These are phyloP conservation scores for Tylopilus orsonianus DNA, from an alignment of 1,284 basidiomycete genomes.

Conservation along the genomic window DNA sequence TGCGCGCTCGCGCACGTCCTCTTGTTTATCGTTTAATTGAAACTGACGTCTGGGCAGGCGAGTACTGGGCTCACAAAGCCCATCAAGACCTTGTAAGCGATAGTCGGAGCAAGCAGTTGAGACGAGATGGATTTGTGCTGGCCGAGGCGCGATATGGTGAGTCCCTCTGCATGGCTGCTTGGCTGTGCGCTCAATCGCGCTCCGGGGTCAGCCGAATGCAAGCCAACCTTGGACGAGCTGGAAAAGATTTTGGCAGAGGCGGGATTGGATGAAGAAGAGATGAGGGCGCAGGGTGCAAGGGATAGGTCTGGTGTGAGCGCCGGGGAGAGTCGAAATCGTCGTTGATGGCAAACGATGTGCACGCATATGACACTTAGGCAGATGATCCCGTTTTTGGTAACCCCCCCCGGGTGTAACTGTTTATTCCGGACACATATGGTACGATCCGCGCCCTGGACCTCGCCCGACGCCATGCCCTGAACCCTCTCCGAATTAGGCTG, in stretches of 20 bases:
- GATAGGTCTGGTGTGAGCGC: conserved; percentile 24
- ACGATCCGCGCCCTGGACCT: not conserved
- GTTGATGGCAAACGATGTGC: conserved; percentile 21
- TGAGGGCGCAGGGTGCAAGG: conserved; percentile 41
- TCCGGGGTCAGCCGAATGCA: conserved; percentile 67
- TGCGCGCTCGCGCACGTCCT: conserved; percentile 65
- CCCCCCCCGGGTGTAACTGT: no score
- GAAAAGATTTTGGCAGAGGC: conserved; percentile 85
- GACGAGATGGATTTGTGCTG: conserved; percentile 76
- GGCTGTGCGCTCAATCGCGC: not conserved
- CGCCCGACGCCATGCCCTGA: conserved; percentile 10
- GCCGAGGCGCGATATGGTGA: conserved; percentile 68
- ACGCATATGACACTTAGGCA: no score
- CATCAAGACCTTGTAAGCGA: conserved; percentile 48
- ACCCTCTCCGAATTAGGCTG: conserved; percentile 10
- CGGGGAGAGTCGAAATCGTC: conserved; percentile 53
- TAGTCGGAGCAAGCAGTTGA: conserved; percentile 77
- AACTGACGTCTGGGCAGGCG: conserved; percentile 43
- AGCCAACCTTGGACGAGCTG: conserved; percentile 78
- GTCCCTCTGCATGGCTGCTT: conserved; percentile 9
- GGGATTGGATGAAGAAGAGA: conserved; percentile 84
- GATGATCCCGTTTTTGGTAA: conserved; percentile 1
- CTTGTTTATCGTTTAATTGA: not conserved
- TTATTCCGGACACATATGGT: no score
- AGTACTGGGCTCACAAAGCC: conserved; percentile 83